Percentiles rank a stretch among this genome's conserved stretches.
phyloP scores from a whole-genome alignment of 2,329 filamentous ascomycete genomes.

The Aureobasidium leucospermi region DNA sequence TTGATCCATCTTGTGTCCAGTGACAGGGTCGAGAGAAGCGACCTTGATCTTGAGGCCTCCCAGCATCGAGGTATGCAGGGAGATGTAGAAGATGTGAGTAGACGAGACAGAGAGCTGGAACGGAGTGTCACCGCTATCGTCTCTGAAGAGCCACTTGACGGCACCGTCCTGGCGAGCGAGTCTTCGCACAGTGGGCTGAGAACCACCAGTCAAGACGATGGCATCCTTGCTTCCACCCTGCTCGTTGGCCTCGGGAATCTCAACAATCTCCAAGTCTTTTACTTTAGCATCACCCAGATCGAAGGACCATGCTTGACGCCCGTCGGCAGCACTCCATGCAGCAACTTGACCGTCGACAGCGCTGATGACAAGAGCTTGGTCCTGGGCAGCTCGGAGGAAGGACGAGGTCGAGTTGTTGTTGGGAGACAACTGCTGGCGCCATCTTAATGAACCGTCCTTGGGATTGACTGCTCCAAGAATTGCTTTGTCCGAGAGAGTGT shows the following conservation, averaged over 20 bases:
- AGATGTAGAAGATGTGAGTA: conserved; percentile 66
- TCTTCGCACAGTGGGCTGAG: conserved; percentile 56
- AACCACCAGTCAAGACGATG: conserved; percentile 57
- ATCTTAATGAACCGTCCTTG: conserved; percentile 72
- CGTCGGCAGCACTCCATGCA: conserved; percentile 77
- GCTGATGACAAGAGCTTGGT: conserved; percentile 68
- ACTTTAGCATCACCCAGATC: conserved; percentile 48
- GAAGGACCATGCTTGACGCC: conserved; percentile 68
- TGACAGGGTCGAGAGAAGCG: conserved; percentile 62
- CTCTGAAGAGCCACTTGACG: conserved; percentile 71
- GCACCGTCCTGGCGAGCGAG: conserved; percentile 66
- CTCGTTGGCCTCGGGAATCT: conserved; percentile 50
- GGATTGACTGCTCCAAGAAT: conserved; percentile 86
- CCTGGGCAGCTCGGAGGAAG: conserved; percentile 65
- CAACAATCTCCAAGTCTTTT: conserved; percentile 69
- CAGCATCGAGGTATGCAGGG: conserved; percentile 58
- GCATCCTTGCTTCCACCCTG: conserved; percentile 54
- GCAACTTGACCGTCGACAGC: conserved; percentile 64
- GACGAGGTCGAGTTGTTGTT: conserved; percentile 25
- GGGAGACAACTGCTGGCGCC: conserved; percentile 69
- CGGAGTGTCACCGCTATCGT: conserved; percentile 58
- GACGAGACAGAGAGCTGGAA: conserved; percentile 67
- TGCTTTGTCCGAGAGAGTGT: conserved; percentile 78
- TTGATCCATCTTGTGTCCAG: conserved; percentile 65
- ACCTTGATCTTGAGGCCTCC: conserved; percentile 72